phyloP scores from a whole-genome alignment of 495 filamentous ascomycete genomes.

The Cercophora sp. region DNA sequence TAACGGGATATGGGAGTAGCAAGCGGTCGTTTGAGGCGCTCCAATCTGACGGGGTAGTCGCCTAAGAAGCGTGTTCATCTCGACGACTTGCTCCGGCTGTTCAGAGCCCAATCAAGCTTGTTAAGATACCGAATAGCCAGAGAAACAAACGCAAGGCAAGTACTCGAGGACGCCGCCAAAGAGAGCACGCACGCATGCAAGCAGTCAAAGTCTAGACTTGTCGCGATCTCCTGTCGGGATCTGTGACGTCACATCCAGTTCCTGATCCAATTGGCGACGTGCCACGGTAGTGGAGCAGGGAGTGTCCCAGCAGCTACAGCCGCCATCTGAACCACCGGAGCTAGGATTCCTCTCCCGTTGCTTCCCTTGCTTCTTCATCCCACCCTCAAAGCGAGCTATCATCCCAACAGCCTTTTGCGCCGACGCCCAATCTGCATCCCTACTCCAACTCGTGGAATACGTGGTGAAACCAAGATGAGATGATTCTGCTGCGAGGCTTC shows the following conservation, averaged over 20 bases:
- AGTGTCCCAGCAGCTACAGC: background rate
- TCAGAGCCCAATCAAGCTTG: too few relatives aligned
- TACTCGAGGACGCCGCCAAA: too few relatives aligned
- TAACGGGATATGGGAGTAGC: too few relatives aligned
- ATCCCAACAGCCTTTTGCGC: background rate
- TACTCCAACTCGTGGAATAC: background rate
- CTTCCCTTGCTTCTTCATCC: background rate
- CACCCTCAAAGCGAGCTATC: background rate
- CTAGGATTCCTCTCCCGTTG: background rate
- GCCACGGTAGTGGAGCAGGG: too few relatives aligned
- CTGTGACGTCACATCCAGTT: constrained; percentile 7
- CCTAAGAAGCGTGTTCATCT: too few relatives aligned
- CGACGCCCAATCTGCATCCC: background rate
- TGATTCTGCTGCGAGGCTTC: background rate
- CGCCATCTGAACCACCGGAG: background rate
- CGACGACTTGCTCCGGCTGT: too few relatives aligned
- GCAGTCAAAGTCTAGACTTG: too few relatives aligned
- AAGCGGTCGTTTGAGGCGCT: too few relatives aligned
- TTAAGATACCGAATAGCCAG: too few relatives aligned
- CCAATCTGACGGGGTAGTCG: constrained; percentile 18
- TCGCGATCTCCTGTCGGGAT: background rate
- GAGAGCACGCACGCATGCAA: too few relatives aligned
- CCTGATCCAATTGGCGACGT: too few relatives aligned
- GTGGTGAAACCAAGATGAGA: background rate
- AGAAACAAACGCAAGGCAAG: too few relatives aligned